Percentiles rank a stretch among this genome's conserved stretches.
phyloP scores from a whole-genome alignment of 164 flowering plant species.

The Kingdonia uniflora region DNA sequence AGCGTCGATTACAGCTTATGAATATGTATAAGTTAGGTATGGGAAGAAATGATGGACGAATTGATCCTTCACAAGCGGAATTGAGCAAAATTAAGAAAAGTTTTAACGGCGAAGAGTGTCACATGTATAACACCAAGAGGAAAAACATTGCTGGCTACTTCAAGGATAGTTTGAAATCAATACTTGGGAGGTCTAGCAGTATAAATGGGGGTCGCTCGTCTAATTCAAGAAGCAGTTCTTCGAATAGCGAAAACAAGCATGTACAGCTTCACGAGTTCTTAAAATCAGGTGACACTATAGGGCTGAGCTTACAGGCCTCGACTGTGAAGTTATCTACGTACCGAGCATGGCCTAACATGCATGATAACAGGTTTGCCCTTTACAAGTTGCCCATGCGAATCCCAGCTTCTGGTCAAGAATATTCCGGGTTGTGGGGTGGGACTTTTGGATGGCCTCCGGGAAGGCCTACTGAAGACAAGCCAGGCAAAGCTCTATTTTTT shows the following conservation, averaged over 20 bases:
- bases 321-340: slow-evolving; percentile 50
- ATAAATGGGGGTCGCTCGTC: slow-evolving; percentile 16
- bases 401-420: slow-evolving; percentile 46
- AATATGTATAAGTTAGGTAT: slow-evolving; percentile 33
- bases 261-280: slow-evolving; percentile 64
- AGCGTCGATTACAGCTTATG: slow-evolving; percentile 46
- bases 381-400: slow-evolving; percentile 61
- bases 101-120: slow-evolving; percentile 29
- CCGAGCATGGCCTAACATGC: slow-evolving; percentile 94
- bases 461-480: slow-evolving; percentile 61
- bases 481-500: slow-evolving; percentile 86
- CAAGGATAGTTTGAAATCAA: slow-evolving; percentile 42
- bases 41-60: slow-evolving; percentile 18
- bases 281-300: slow-evolving; percentile 46
- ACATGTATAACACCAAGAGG: slow-evolving; percentile 23
- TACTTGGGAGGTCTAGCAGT: slow-evolving; percentile 44
- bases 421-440: slow-evolving; percentile 89
- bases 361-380: slow-evolving; percentile 71
- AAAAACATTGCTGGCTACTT: slow-evolving; percentile 45
- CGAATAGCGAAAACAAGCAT: slow-evolving; percentile 48
- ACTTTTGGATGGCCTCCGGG: slow-evolving; percentile 98
- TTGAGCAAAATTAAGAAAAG: slow-evolving; percentile 36
- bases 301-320: slow-evolving; percentile 52
- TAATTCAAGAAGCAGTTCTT: slow-evolving; percentile 27
- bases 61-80: slow-evolving; percentile 34